Conservation (phyloP, 2,329 filamentous ascomycete genomes). For the Fusarium robinianum region DNA sequence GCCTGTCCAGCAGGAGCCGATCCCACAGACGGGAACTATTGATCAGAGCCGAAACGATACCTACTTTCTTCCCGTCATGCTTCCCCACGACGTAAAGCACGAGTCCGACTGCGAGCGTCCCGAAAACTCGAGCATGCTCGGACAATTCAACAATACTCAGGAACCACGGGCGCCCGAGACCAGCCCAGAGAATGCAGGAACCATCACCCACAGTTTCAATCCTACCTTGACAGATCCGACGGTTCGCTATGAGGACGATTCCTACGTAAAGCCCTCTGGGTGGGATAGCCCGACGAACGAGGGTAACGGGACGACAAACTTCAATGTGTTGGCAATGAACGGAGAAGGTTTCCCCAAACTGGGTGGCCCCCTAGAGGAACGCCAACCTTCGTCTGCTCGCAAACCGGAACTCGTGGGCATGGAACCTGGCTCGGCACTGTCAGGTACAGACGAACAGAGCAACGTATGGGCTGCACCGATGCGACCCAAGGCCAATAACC, state of each 20-base stretch:
- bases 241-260: constrained; percentile 3
- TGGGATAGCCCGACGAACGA: constrained; percentile 18
- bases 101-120: constrained; percentile 9
- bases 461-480: constrained; percentile 19
- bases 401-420: constrained; percentile 25
- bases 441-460: constrained; percentile 33
- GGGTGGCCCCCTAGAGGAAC: constrained; percentile 13
- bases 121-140: constrained; percentile 11
- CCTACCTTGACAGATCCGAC: constrained; percentile 13
- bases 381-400: constrained; percentile 5
- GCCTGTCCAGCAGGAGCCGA: constrained; percentile 34
- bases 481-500: constrained; percentile 35
- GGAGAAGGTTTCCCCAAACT: constrained; percentile 34
- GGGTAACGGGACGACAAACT: constrained; percentile 15
- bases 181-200: constrained; percentile 9
- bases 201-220: constrained; percentile 5
- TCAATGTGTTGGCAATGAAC: constrained; percentile 24
- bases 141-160: constrained; percentile 12
- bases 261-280: constrained; percentile 15
- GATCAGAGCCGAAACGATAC: constrained; percentile 18
- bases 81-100: constrained; percentile 24
- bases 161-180: constrained; percentile 12
- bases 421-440: constrained; percentile 28
- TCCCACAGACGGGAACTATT: constrained; percentile 22
- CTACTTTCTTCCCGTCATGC: constrained; percentile 29